A percentile compares a stretch with the other conserved stretches of the same genome.
These are phyloP conservation scores for Xylariaceae sp. DNA, from an alignment of 2,329 filamentous ascomycete species.

Conservation along the genomic window DNA sequence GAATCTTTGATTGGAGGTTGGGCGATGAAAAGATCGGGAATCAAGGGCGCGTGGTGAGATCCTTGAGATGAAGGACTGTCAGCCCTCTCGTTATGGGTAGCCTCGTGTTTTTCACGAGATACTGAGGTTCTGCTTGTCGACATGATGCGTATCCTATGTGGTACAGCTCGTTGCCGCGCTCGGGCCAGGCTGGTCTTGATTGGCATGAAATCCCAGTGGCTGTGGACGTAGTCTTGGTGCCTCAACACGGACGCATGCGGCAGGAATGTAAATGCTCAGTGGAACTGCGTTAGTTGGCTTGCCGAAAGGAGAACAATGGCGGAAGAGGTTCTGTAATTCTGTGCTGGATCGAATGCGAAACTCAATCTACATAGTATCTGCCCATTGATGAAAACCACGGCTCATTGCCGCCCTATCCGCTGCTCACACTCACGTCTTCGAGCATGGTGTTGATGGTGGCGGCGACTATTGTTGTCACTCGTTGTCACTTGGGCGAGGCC, in stretches of 20 bases:
- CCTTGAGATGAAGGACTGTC: conserved; percentile 13
- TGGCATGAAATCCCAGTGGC: conserved; percentile 35
- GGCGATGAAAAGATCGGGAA: conserved; percentile 64
- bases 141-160: conserved; percentile 31
- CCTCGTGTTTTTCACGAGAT: conserved; percentile 1
- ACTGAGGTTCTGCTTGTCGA: conserved; percentile 10
- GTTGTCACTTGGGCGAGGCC: neutral
- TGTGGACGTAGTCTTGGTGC: conserved; percentile 6
- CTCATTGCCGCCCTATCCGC: too few relatives aligned
- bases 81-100: conserved; percentile 21
- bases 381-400: too few relatives aligned
- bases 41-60: conserved; percentile 33
- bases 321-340: neutral
- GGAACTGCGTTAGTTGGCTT: neutral
- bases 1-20: conserved; percentile 68
- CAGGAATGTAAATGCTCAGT: conserved; percentile 9
- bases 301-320: neutral
- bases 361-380: too few relatives aligned
- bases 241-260: conserved; percentile 25
- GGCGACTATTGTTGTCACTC: too few relatives aligned
- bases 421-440: too few relatives aligned
- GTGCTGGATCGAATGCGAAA: neutral
- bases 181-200: conserved; percentile 41
- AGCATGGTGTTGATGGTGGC: too few relatives aligned
- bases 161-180: conserved; percentile 35